Base-by-base conservation (phyloP, 768 basidiomycete species). In the Tephrocybe sp. region DNA sequence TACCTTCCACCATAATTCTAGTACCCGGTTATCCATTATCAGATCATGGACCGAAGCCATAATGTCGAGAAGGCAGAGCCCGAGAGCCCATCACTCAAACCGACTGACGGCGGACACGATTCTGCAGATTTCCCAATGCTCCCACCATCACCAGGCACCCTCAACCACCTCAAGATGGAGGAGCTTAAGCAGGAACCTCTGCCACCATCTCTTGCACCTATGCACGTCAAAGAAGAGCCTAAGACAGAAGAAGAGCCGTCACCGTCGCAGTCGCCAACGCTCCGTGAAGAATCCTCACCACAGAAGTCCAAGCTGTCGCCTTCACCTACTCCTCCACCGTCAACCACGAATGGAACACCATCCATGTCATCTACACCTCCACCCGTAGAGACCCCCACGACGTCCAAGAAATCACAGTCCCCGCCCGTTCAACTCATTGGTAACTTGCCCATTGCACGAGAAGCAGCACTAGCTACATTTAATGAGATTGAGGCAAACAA, bases 381-480 rank as follows among this genome's bases (percentile, higher is more conserved):
- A 30, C 63, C 67, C 21, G 49, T 65, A 29, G 58, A 64, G 36
- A 52, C 57, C 31, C 43, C 64, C 33, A 37, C 63, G 30, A 53
- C 50, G 13, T 47, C 62, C 27, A 69, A 68, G 59, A 75, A 79
- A 61, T 53, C 71, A 38, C 50, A 67, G 36, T 63, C 68, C 30
- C 49, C 60, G 27, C 56, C 65, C 18, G 76, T 78, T 15, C 88
- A 88, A 70, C 79, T 97, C 62, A 90, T 97, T 55, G 79, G 79
- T 6, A 73, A 92, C 69, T 79, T 97, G 40, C 90, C 92, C 9
- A 65, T 78, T 39, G 93, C 92, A 24, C 82, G 86, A 59, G 73
- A 80, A 45, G 82, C 75, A 13, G 94, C 94, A 34, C 66, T 85
- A 52, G 72, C 68, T 56, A 84, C 79, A 8, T 97, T 95, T 64